Conservation (phyloP, 805 yeast genomes). For the Nakazawaea sp. region DNA sequence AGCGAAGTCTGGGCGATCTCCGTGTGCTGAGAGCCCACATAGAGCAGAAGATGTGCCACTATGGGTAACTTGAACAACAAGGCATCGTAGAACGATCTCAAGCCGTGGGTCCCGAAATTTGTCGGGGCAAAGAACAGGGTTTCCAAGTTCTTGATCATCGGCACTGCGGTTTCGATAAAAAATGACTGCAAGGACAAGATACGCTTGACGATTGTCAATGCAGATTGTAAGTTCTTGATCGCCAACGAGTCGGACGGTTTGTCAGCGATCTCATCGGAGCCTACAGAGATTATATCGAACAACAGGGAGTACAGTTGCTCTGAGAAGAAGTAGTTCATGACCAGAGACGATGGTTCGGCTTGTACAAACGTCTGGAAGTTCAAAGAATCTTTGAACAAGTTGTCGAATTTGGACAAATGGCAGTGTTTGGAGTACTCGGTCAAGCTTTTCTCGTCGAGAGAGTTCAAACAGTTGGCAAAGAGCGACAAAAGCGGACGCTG, state of each 20-base stretch:
- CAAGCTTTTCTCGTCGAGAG: slow-evolving; percentile 35
- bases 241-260: slow-evolving; percentile 24
- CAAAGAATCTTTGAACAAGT: slow-evolving; percentile 29
- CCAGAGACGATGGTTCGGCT: slow-evolving; percentile 64
- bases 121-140: slow-evolving; percentile 33
- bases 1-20: slow-evolving; percentile 49
- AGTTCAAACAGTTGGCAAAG: slow-evolving; percentile 36
- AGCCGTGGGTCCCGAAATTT: slow-evolving; percentile 49
- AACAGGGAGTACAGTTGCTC: slow-evolving; percentile 50
- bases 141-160: slow-evolving; percentile 37
- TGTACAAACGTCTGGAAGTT: slow-evolving; percentile 44
- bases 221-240: slow-evolving; percentile 28
- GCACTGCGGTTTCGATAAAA: slow-evolving; percentile 48
- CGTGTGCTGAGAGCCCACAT: slow-evolving; percentile 52
- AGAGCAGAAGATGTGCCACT: slow-evolving; percentile 68
- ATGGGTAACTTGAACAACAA: slow-evolving; percentile 63
- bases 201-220: slow-evolving; percentile 37
- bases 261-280: slow-evolving; percentile 49
- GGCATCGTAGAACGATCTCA: slow-evolving; percentile 64
- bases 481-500: slow-evolving; percentile 50
- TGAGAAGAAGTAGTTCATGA: slow-evolving; percentile 55
- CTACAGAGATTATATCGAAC: slow-evolving; percentile 49
- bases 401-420: slow-evolving; percentile 36
- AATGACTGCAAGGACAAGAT: slow-evolving; percentile 50
- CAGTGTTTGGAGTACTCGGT: slow-evolving; percentile 29